Conservation (phyloP, 345 rosid genomes). For the Mallotus nudiflorus region DNA sequence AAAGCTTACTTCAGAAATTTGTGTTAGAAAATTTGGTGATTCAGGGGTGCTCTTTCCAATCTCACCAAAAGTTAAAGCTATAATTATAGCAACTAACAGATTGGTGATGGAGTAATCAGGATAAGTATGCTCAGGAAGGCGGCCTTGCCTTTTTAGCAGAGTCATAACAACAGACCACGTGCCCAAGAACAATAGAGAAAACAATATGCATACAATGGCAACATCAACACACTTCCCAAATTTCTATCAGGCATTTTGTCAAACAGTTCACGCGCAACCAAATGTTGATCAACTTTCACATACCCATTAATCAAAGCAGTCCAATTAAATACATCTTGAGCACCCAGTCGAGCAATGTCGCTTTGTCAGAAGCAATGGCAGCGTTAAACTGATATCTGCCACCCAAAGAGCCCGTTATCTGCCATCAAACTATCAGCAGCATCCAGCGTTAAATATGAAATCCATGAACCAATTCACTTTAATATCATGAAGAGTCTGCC, state of each 20-base stretch:
- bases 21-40: slow-evolving; percentile 55
- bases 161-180: slow-evolving; percentile 88
- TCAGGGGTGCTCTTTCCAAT: slow-evolving; percentile 41
- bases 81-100: slow-evolving; percentile 66
- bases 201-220: slow-evolving; percentile 71
- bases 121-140: slow-evolving; percentile 93
- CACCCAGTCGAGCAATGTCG: too few relatives aligned
- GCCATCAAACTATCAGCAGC: too few relatives aligned
- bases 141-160: slow-evolving; percentile 76
- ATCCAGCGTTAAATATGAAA: too few relatives aligned
- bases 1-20: slow-evolving; percentile 60
- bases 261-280: too few relatives aligned
- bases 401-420: too few relatives aligned
- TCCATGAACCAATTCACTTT: slow-evolving; percentile 6
- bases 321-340: too few relatives aligned
- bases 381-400: too few relatives aligned
- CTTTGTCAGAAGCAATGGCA: too few relatives aligned
- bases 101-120: slow-evolving; percentile 81
- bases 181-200: slow-evolving; percentile 72
- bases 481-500: slow-evolving; percentile 10
- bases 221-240: too few relatives aligned
- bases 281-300: too few relatives aligned
- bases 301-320: too few relatives aligned
- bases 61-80: slow-evolving; percentile 73
- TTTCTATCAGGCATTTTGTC: too few relatives aligned